Evolutionary conservation across 192 early-diverging fungal genomes (phyloP).

Genomic region (Diversispora eburnea): DNA sequence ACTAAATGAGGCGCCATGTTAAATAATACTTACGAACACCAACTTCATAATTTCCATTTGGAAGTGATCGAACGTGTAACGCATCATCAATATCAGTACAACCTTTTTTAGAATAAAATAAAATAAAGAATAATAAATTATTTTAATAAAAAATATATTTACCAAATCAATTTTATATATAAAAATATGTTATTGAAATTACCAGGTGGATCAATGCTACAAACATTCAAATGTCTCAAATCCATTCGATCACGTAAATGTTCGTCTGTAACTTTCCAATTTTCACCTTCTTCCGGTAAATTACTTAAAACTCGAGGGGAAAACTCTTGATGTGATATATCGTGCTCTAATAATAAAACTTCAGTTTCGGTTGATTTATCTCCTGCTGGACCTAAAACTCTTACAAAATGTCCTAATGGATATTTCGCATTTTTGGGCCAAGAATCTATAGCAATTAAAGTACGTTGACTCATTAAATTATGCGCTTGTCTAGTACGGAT

Average conservation of each 20-base stretch:
- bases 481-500: slow-evolving; percentile 89
- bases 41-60: slow-evolving; percentile 87
- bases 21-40: slow-evolving; percentile 53
- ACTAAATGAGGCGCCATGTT: background rate
- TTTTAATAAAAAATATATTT: background rate
- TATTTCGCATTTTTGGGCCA: slow-evolving; percentile 77
- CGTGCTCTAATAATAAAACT: slow-evolving; percentile 93
- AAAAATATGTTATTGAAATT: background rate
- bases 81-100: slow-evolving; percentile 99
- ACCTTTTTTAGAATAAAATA: too few relatives aligned
- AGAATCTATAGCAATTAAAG: slow-evolving; percentile 89
- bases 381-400: slow-evolving; percentile 86
- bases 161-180: background rate
- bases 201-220: slow-evolving; percentile 97
- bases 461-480: slow-evolving; percentile 72
- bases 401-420: slow-evolving; percentile 91
- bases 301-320: slow-evolving; percentile 77
- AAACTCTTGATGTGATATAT: slow-evolving; percentile 93
- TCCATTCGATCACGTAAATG: slow-evolving; percentile 74
- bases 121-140: background rate
- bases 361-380: slow-evolving; percentile 95
- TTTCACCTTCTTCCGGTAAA: slow-evolving; percentile 84
- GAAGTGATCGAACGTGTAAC: slow-evolving; percentile 74
- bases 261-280: slow-evolving; percentile 73
- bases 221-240: slow-evolving; percentile 79